Conservation (phyloP, 139 green algal species). For the Tetraselmis chui region DNA sequence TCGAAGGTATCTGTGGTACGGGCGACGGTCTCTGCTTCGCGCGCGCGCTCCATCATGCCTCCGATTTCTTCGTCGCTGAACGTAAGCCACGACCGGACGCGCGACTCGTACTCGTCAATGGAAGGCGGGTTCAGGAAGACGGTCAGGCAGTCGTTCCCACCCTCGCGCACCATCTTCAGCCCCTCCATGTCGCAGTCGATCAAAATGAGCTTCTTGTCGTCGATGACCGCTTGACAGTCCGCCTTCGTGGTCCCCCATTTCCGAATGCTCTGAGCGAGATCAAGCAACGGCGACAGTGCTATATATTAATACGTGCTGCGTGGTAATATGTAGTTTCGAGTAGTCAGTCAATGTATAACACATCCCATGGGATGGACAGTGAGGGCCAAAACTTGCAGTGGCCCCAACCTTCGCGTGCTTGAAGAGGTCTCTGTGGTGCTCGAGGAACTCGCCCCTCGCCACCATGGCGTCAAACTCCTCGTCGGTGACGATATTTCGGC, state of each 20-base stretch:
- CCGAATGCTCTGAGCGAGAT: slow-evolving; percentile 28
- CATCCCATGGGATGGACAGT: too few species aligned
- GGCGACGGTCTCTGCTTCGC: slow-evolving; percentile 14
- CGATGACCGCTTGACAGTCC: slow-evolving; percentile 4
- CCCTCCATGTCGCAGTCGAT: slow-evolving; percentile 4
- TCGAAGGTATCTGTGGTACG: slow-evolving; percentile 24
- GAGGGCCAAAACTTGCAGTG: too few species aligned
- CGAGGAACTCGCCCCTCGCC: slow-evolving; percentile 24
- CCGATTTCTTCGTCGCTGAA: slow-evolving; percentile 45
- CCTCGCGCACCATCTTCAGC: slow-evolving; percentile 6
- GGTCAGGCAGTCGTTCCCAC: slow-evolving; percentile 46
- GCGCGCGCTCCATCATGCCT: slow-evolving; percentile 24
- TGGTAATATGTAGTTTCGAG: too few species aligned
- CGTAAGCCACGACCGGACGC: slow-evolving; percentile 24
- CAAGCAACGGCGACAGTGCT: slow-evolving; percentile 50
- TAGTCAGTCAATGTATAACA: too few species aligned
- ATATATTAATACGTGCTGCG: too few species aligned
- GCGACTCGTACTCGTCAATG: slow-evolving; percentile 27
- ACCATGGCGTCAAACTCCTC: slow-evolving; percentile 26
- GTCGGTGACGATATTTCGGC: not conserved
- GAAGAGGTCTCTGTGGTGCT: slow-evolving; percentile 45
- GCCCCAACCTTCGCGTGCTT: slow-evolving; percentile 40
- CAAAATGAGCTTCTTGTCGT: slow-evolving; percentile 7
- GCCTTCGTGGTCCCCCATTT: slow-evolving; percentile 1
- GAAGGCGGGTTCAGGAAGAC: slow-evolving; percentile 54